Base-by-base conservation (phyloP, 1,139 yeast genomes). In the Hyphopichia khmerensis region DNA sequence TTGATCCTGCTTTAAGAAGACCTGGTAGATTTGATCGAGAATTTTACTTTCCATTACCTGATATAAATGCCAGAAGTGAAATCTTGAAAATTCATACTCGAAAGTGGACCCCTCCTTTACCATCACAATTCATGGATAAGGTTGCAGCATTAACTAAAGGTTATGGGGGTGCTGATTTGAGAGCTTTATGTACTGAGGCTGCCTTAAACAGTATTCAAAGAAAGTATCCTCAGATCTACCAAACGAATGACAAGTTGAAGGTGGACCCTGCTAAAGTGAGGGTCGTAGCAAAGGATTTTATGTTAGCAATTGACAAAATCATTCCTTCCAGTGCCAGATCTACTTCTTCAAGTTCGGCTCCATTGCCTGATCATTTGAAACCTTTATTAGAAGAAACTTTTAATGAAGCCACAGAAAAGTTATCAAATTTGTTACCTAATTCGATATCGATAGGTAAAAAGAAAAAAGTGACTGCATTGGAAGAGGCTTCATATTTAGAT, bases 21-120 rank as follows among this genome's bases (percentile, higher is more conserved):
- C 99, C 99, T 0, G 99, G 99, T 1, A 78, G 99, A 60, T 95
- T 95, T 58, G 99, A 95, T 59, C 79, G 99, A 47, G 99, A 95
- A 60, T 93, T 95, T 56, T 90, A 88, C 62, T 93, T 93, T 72
- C 96, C 99, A 3, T 70, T 93, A 41, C 99, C 99, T 1, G 96
- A 89, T 57, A 56, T 80, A 9, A 77, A 78, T 33, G 89, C 98
- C 1, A 76, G 99, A 54, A 77, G 78, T 44, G 82, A 86, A 50
- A 93, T 93, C 43, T 65, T 93, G 42, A 65, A 77, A 42, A 93
- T 93, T 50, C 97, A 93, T 56, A 95, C 98, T 16, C 79, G 78
- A 47, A 87, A 86, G 57, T 93, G 99, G 99, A 73, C 74, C 4
- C 95, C 96, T 2, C 85, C 86, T 0, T 64, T 87, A 41, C 62